phyloP scores from a whole-genome alignment of 2,329 filamentous ascomycete species.

The Aspergillus sp. region DNA sequence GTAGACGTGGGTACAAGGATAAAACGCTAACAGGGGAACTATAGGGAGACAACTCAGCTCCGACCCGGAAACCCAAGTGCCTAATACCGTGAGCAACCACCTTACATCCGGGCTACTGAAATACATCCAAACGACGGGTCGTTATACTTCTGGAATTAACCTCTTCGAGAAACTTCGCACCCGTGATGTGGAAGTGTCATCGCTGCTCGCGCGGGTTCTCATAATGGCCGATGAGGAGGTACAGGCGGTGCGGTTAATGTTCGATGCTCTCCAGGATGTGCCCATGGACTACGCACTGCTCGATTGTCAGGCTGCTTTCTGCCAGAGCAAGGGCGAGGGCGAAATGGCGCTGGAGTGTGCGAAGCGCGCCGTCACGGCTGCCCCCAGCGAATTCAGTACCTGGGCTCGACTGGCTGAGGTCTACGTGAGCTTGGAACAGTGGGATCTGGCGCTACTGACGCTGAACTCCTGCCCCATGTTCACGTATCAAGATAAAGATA shows the following conservation, averaged over 20 bases:
- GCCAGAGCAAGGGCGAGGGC: conserved; percentile 81
- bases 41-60: conserved; percentile 91
- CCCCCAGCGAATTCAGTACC: conserved; percentile 93
- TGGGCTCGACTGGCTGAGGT: conserved; percentile 94
- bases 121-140: conserved; percentile 93
- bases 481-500: conserved; percentile 98
- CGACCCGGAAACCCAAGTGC: conserved; percentile 94
- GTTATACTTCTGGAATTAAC: conserved; percentile 93
- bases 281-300: conserved; percentile 98
- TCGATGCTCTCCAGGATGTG: conserved; percentile 82
- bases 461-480: conserved; percentile 99
- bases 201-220: conserved; percentile 82
- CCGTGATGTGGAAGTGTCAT: conserved; percentile 90
- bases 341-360: conserved; percentile 89
- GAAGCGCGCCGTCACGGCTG: conserved; percentile 89
- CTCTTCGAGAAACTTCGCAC: conserved; percentile 92
- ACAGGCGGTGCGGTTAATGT: conserved; percentile 82
- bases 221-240: conserved; percentile 97
- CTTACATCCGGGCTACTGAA: conserved; percentile 88
- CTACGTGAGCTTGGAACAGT: conserved; percentile 90
- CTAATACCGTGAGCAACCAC: conserved; percentile 94
- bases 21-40: conserved; percentile 17
- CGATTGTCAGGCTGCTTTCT: conserved; percentile 89
- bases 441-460: conserved; percentile 92
- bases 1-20: too few relatives aligned